Conservation (phyloP, 495 filamentous ascomycete species). For the Pyrenula aspistea region DNA sequence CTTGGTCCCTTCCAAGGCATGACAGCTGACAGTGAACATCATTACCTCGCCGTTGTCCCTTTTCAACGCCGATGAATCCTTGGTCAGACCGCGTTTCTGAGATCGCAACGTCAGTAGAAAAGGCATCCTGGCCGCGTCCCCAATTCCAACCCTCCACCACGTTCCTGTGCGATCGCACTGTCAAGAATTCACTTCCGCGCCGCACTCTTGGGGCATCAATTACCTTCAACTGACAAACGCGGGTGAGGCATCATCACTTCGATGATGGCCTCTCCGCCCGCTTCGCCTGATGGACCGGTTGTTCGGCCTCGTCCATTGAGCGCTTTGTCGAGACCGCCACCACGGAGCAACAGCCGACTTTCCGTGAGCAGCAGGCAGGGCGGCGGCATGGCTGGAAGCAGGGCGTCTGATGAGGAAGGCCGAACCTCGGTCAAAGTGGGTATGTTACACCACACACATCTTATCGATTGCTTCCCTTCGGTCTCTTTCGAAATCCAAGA, state of each 20-base stretch:
- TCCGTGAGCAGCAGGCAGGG: slow-evolving; percentile 73
- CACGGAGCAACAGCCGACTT: slow-evolving; percentile 79
- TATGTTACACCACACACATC: slow-evolving; percentile 39
- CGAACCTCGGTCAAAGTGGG: slow-evolving; percentile 99
- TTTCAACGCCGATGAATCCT: neutral
- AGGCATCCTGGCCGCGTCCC: neutral
- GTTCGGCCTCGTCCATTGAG: slow-evolving; percentile 65
- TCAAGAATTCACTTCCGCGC: no score
- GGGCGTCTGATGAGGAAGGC: slow-evolving; percentile 85
- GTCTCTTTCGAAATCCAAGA: slow-evolving; percentile 9
- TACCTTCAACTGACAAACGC: no score
- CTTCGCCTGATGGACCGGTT: slow-evolving; percentile 37
- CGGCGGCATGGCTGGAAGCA: slow-evolving; percentile 46
- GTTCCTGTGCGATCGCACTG: neutral
- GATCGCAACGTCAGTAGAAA: neutral
- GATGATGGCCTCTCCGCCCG: slow-evolving; percentile 48
- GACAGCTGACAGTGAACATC: neutral
- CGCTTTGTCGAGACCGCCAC: slow-evolving; percentile 61
- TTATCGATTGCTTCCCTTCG: slow-evolving; percentile 3
- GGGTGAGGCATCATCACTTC: neutral
- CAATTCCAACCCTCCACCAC: neutral
- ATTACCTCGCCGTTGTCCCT: neutral
- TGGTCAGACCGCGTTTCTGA: neutral
- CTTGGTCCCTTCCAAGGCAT: neutral
- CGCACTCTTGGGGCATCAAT: no score